Percentiles rank a stretch among this genome's conserved stretches.
Conservation (phyloP, 371 early-diverging fungal genomes). For the Entomophthora muscae region DNA sequence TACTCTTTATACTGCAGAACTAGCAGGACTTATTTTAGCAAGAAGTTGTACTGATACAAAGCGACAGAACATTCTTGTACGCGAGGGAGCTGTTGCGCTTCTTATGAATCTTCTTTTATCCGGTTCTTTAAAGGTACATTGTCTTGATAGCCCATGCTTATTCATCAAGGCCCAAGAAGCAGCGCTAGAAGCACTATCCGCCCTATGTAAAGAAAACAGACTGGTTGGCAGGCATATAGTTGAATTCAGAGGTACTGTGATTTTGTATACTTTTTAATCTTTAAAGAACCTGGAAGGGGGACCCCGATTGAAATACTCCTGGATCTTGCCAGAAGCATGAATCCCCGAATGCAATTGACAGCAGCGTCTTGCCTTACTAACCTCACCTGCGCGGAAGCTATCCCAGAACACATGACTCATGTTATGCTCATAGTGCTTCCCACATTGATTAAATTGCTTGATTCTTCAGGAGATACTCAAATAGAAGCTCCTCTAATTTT, state of each 20-base stretch:
- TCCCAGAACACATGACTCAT: constrained; percentile 34
- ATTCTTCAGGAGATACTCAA: constrained; percentile 40
- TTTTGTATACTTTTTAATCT: neutral
- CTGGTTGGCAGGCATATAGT: constrained; percentile 27
- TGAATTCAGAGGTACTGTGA: constrained; percentile 13
- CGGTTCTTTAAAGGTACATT: constrained; percentile 23
- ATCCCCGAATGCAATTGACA: constrained; percentile 41
- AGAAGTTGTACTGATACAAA: constrained; percentile 36
- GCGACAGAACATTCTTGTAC: constrained; percentile 37
- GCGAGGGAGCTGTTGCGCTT: constrained; percentile 34
- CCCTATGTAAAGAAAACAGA: constrained; percentile 41
- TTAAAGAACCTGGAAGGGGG: constrained; percentile 14
- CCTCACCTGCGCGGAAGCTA: constrained; percentile 37
- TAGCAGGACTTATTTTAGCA: constrained; percentile 44
- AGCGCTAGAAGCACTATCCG: constrained; percentile 54
- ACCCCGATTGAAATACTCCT: constrained; percentile 28
- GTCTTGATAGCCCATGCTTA: neutral
- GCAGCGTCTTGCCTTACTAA: constrained; percentile 55
- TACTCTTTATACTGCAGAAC: constrained; percentile 22
- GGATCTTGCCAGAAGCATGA: constrained; percentile 36
- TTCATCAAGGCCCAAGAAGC: constrained; percentile 45
- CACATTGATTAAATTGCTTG: constrained; percentile 57
- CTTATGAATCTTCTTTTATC: constrained; percentile 37
- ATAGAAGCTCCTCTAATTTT: neutral
- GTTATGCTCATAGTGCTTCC: constrained; percentile 38